A percentile compares a stretch with the other conserved stretches of the same genome.
phyloP scores from a whole-genome alignment of 371 early-diverging fungal species.

The Funneliformis caledonium region DNA sequence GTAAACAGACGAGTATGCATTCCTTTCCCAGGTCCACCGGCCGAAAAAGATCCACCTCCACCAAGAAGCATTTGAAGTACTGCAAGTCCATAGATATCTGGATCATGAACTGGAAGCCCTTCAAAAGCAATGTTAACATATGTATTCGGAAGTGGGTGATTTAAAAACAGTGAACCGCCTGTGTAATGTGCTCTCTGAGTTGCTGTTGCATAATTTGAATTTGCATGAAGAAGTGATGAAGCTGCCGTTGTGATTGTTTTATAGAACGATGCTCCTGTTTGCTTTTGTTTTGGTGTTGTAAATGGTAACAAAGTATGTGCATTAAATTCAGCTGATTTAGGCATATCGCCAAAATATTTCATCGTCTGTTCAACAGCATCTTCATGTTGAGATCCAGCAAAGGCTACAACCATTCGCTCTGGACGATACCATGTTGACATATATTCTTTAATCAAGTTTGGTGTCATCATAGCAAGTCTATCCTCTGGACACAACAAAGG shows the following conservation, averaged over 20 bases:
- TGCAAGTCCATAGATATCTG: slow-evolving; percentile 91
- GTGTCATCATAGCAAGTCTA: slow-evolving; percentile 68
- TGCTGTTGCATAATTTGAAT: slow-evolving; percentile 45
- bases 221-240: slow-evolving; percentile 38
- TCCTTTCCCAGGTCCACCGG: slow-evolving; percentile 98
- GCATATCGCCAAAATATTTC: slow-evolving; percentile 67
- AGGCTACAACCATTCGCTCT: slow-evolving; percentile 89
- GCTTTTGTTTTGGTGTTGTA: slow-evolving; percentile 14
- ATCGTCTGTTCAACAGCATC: slow-evolving; percentile 74
- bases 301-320: background rate
- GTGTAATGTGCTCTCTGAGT: slow-evolving; percentile 72
- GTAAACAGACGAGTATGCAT: slow-evolving; percentile 98
- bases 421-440: slow-evolving; percentile 84
- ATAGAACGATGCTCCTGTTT: slow-evolving; percentile 44
- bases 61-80: slow-evolving; percentile 91
- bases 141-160: slow-evolving; percentile 65
- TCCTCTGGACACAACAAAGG: slow-evolving; percentile 78
- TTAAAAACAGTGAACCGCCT: slow-evolving; percentile 76
- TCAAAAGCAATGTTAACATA: slow-evolving; percentile 92
- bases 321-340: slow-evolving; percentile 24
- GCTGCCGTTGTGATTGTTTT: slow-evolving; percentile 40
- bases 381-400: slow-evolving; percentile 87
- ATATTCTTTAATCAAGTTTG: slow-evolving; percentile 70
- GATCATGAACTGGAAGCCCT: slow-evolving; percentile 76
- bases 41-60: slow-evolving; percentile 96